Base-by-base conservation (phyloP, 768 basidiomycete genomes). In the Suillus paluster region DNA sequence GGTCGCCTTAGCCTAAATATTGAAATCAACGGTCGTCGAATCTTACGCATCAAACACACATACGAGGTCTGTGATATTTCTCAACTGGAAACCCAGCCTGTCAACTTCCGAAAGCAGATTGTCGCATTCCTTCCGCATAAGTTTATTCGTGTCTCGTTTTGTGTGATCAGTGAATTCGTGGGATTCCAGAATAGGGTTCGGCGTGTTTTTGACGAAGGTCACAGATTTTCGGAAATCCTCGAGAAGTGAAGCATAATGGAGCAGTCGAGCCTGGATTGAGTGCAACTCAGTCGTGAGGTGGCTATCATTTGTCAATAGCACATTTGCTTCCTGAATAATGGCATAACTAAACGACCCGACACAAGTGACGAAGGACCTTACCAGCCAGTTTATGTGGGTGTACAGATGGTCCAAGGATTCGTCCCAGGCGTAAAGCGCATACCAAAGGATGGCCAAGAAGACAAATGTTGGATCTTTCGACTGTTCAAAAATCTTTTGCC, bases 391-490 rank as follows among this genome's bases (percentile, higher is more conserved):
- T 25, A 87, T 79, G 64, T 87, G 83, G 10, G 68, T 65, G 59
- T 85, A 86, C 44, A 87, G 66, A 12, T 74, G 71, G 65, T 86
- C 85, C 36, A 86, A 75, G 0, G 84, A 73, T 68, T 88, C 85
- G 49, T 87, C 86, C 85, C 86, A 87, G 0, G 85, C 81, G 66
- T 87, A 87, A 25, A 86, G 66, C 1, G 84, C 81, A 61, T 86
- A 85, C 86, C 86, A 87, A 23, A 87, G 71, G 8, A 82, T 71
- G 56, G 81, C 76, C 45, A 77, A 67, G 23, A 77, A 70, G 14
- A 77, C 41, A 21, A 77, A 70, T 0, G 75, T 77, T 2, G 75
- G 75, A 48, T 79, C 77, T 50, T 57, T 68, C 0, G 74, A 70
- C 60, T 65, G 68, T 1, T 12, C 45, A 15, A 77, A 75, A 34